A percentile compares a stretch with the other conserved stretches of the same genome.
Conservation (phyloP, 331 rosid species). For the Arachis monticola region DNA sequence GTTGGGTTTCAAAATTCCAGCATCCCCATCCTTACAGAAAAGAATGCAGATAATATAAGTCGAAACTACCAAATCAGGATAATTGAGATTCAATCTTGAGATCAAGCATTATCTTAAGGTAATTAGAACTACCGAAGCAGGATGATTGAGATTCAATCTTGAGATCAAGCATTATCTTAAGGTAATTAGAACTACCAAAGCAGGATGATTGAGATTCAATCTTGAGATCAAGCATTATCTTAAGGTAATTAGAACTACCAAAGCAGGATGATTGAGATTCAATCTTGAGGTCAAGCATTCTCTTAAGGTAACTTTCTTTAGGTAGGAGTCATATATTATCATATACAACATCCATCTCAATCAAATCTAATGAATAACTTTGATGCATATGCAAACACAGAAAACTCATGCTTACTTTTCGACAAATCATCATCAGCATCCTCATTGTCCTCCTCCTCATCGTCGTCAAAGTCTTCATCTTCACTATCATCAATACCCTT, state of each 20-base stretch:
- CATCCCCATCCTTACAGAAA: background rate
- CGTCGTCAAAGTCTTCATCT: constrained; percentile 10
- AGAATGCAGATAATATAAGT: background rate
- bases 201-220: too few relatives aligned
- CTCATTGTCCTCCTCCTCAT: constrained; percentile 7
- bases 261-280: too few relatives aligned
- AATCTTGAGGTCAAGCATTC: too few relatives aligned
- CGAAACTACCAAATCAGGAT: background rate
- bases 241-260: background rate
- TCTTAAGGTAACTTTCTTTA: constrained; percentile 3
- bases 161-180: background rate
- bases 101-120: background rate
- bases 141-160: constrained; percentile 1
- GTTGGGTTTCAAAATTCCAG: background rate
- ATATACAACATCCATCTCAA: background rate
- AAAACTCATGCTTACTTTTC: constrained; percentile 57
- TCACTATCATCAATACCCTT: constrained; percentile 62
- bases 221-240: background rate
- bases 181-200: too few relatives aligned
- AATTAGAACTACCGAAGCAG: background rate
- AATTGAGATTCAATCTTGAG: background rate
- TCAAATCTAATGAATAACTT: constrained; percentile 12
- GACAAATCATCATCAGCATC: constrained; percentile 52
- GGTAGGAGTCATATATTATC: constrained; percentile 5
- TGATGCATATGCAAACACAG: background rate